A percentile compares a stretch with the other conserved stretches of the same genome.
Evolutionary conservation across 192 early-diverging fungal species (phyloP).

Genomic region (Coemansia sp.): DNA sequence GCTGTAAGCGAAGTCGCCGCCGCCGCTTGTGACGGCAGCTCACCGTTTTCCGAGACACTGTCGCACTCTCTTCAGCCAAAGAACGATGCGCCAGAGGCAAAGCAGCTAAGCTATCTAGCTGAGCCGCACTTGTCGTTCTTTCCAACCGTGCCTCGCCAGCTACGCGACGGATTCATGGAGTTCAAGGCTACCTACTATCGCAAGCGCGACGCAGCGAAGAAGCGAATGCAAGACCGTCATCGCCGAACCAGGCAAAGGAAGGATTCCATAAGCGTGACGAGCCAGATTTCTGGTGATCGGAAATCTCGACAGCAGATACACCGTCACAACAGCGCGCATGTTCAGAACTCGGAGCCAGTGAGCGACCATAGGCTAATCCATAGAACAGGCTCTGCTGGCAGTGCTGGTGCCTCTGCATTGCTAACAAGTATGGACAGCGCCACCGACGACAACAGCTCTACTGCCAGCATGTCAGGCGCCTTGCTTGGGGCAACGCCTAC

Average conservation of each 20-base stretch:
- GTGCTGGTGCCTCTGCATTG: constrained; percentile 3
- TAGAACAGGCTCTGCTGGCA: neutral
- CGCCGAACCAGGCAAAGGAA: constrained; percentile 32
- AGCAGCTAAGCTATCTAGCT: constrained; percentile 14
- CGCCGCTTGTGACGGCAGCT: neutral
- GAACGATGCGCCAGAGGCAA: neutral
- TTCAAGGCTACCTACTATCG: constrained; percentile 55
- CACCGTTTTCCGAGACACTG: neutral
- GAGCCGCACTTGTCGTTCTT: constrained; percentile 56
- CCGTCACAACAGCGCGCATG: neutral
- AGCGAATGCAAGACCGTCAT: constrained; percentile 45
- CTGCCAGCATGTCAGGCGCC: constrained; percentile 34
- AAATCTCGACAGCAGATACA: constrained; percentile 20
- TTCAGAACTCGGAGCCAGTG: neutral
- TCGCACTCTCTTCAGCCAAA: neutral
- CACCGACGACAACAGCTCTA: constrained; percentile 49
- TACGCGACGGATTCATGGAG: constrained; percentile 50
- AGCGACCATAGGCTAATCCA: neutral
- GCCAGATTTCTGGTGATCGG: constrained; percentile 33
- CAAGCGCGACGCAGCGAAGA: constrained; percentile 50
- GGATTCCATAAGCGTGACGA: constrained; percentile 23
- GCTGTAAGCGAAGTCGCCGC: neutral
- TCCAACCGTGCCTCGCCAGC: constrained; percentile 53
- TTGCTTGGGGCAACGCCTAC: constrained; percentile 15
- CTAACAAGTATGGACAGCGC: constrained; percentile 41